Conservation (phyloP, 2,329 filamentous ascomycete genomes). For the Metarhizium guizhouense region DNA sequence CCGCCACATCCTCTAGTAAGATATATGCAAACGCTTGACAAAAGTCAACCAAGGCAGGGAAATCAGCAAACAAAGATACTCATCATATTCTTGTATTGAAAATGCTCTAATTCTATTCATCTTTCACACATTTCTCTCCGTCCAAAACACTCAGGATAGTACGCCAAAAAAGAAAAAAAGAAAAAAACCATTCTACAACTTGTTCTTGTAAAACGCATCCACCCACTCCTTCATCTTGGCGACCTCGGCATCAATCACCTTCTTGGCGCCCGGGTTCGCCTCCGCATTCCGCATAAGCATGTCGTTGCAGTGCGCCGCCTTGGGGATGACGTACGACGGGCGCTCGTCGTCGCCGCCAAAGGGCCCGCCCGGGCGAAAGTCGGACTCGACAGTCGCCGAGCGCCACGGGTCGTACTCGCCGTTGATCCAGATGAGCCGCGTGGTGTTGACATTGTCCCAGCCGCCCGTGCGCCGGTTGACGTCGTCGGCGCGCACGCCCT, state of each 20-base stretch:
- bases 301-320: constrained; percentile 48
- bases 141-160: too few species aligned
- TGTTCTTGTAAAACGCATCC: constrained; percentile 31
- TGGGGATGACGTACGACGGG: constrained; percentile 44
- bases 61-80: too few species aligned
- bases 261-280: constrained; percentile 24
- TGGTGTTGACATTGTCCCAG: constrained; percentile 42
- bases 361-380: constrained; percentile 45
- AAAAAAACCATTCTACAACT: not conserved
- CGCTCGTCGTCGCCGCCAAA: constrained; percentile 33
- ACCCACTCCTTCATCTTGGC: constrained; percentile 45
- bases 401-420: constrained; percentile 53
- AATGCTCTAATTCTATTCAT: not conserved
- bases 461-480: constrained; percentile 47
- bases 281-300: constrained; percentile 34
- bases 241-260: constrained; percentile 30
- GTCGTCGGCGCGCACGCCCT: constrained; percentile 14
- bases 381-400: constrained; percentile 41
- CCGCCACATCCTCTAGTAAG: too few species aligned
- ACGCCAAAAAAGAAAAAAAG: too few species aligned
- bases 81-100: not conserved
- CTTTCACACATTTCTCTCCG: too few species aligned
- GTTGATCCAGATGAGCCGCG: constrained; percentile 48
- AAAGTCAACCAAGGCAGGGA: too few species aligned
- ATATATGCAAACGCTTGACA: too few species aligned